Percentiles rank a stretch among this genome's conserved stretches.
These are phyloP conservation scores for Salvia miltiorrhiza DNA, from an alignment of 257 asterid species.

Conservation along the genomic window DNA sequence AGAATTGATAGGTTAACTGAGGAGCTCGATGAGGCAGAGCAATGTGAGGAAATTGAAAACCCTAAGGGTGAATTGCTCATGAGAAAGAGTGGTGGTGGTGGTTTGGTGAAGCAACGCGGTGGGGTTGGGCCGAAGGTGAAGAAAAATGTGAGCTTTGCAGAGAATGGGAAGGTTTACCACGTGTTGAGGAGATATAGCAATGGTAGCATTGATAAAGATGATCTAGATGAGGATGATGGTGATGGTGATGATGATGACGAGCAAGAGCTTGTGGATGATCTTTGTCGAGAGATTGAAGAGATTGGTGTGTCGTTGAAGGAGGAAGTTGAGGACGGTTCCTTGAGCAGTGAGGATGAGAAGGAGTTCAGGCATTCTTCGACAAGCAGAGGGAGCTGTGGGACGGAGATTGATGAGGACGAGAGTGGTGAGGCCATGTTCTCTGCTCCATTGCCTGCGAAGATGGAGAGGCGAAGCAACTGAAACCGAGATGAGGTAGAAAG, in stretches of 20 bases:
- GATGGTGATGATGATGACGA: constrained; percentile 17
- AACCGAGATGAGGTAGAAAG: constrained; percentile 30
- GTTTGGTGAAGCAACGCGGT: constrained; percentile 25
- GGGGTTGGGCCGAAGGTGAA: constrained; percentile 41
- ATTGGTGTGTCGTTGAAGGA: constrained; percentile 36
- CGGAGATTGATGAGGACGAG: constrained; percentile 7
- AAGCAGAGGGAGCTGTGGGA: constrained; percentile 2
- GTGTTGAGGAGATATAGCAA: constrained; percentile 25
- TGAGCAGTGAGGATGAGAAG: constrained; percentile 43
- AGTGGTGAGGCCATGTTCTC: constrained; percentile 30
- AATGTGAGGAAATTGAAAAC: constrained; percentile 29
- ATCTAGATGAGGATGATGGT: constrained; percentile 24
- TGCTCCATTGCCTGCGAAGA: constrained; percentile 58
- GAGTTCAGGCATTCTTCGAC: constrained; percentile 17
- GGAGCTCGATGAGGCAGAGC: constrained; percentile 45
- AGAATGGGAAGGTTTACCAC: constrained; percentile 41
- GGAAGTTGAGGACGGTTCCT: constrained; percentile 40
- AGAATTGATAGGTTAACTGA: constrained; percentile 46
- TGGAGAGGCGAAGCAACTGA: constrained; percentile 41
- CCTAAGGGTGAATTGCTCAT: constrained; percentile 14
- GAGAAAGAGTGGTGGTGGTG: constrained; percentile 23
- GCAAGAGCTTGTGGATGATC: constrained; percentile 30
- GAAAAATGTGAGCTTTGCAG: constrained; percentile 67
- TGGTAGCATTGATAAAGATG: constrained; percentile 25
- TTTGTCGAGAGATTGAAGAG: constrained; percentile 42